These are phyloP conservation scores for Letharia lupina DNA, from an alignment of 495 filamentous ascomycete species.

Conservation along the genomic window DNA sequence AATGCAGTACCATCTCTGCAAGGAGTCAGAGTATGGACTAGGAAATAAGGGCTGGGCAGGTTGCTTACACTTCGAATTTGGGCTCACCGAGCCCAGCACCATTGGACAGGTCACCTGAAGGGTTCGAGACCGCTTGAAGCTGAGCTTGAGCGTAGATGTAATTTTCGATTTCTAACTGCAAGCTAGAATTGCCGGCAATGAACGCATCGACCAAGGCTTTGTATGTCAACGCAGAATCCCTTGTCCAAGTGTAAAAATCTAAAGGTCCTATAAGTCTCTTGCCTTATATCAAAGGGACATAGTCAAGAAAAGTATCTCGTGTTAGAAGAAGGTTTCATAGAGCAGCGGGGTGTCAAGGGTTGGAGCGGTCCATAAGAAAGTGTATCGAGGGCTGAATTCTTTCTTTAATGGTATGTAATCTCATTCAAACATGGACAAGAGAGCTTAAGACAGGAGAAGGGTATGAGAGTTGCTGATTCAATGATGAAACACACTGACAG, in stretches of 20 bases:
- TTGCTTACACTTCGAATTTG: slow-evolving; percentile 41
- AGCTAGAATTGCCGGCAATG: slow-evolving; percentile 33
- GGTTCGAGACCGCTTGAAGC: slow-evolving; percentile 47
- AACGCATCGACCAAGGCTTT: slow-evolving; percentile 48
- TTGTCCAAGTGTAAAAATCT: slow-evolving; percentile 56
- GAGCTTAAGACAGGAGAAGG: not conserved
- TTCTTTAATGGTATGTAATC: not conserved
- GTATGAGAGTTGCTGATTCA: too few species aligned
- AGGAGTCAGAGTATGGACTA: not conserved
- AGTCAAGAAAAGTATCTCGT: not conserved
- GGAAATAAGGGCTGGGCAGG: not conserved
- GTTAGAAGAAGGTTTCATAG: not conserved
- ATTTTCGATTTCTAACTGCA: slow-evolving; percentile 40
- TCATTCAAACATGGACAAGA: not conserved
- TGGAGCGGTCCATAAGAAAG: not conserved
- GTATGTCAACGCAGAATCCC: slow-evolving; percentile 49
- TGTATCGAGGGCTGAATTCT: not conserved
- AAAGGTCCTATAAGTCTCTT: not conserved
- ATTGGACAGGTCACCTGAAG: slow-evolving; percentile 43
- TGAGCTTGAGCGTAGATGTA: slow-evolving; percentile 47
- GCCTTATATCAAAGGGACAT: not conserved
- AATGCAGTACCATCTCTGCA: slow-evolving; percentile 40
- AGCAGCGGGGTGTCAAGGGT: not conserved
- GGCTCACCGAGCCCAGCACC: slow-evolving; percentile 52
- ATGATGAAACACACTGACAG: slow-evolving; percentile 36